Conservation (phyloP, 2,329 filamentous ascomycete genomes). For the Xylaria sp. region DNA sequence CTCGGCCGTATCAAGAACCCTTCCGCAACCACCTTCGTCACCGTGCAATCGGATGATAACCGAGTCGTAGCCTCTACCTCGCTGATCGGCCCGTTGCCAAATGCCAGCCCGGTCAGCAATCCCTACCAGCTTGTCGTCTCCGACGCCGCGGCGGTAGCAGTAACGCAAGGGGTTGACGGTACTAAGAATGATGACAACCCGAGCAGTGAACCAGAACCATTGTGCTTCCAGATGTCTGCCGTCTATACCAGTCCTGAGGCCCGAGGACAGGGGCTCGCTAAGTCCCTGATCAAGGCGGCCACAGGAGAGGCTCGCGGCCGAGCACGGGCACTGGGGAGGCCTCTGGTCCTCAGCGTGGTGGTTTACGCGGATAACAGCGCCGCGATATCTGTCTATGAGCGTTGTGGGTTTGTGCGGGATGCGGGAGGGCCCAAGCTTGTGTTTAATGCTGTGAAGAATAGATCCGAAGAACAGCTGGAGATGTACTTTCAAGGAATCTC, state of each 20-base stretch:
- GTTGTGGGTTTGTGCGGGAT: slow-evolving; percentile 49
- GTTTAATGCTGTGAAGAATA: slow-evolving; percentile 42
- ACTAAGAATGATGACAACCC: slow-evolving; percentile 18
- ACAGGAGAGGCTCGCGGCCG: slow-evolving; percentile 43
- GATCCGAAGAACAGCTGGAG: slow-evolving; percentile 36
- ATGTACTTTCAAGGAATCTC: slow-evolving; percentile 40
- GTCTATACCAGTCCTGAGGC: slow-evolving; percentile 54
- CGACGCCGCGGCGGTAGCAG: slow-evolving; percentile 32
- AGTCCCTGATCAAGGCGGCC: slow-evolving; percentile 48
- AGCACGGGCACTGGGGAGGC: slow-evolving; percentile 41
- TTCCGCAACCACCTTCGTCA: slow-evolving; percentile 51
- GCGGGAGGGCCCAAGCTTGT: slow-evolving; percentile 34
- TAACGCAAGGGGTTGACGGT: background rate
- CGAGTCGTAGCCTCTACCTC: slow-evolving; percentile 50
- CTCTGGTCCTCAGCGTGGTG: slow-evolving; percentile 48
- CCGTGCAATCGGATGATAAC: slow-evolving; percentile 40
- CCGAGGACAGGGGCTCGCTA: slow-evolving; percentile 52
- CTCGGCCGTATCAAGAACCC: slow-evolving; percentile 52
- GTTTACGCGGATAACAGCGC: slow-evolving; percentile 51
- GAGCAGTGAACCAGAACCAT: slow-evolving; percentile 27
- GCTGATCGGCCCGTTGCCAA: slow-evolving; percentile 49
- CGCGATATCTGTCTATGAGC: slow-evolving; percentile 52
- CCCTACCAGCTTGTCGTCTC: slow-evolving; percentile 35
- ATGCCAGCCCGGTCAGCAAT: slow-evolving; percentile 40
- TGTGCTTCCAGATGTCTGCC: slow-evolving; percentile 52